A percentile compares a stretch with the other conserved stretches of the same genome.
Conservation (phyloP, 768 basidiomycete species). For the Amanita rubescens region DNA sequence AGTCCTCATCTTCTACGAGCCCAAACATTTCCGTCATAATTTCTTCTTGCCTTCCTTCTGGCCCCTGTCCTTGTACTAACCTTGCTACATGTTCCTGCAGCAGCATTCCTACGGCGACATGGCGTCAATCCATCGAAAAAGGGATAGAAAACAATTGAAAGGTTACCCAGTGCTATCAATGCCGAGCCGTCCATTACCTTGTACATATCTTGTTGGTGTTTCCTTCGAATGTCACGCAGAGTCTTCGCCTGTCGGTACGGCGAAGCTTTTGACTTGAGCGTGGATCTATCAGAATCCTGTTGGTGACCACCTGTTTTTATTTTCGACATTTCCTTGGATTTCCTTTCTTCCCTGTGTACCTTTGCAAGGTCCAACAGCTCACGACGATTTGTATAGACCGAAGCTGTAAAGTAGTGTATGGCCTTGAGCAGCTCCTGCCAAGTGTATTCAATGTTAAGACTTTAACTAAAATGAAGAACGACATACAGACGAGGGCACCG, state of each 20-base stretch:
- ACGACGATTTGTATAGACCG: slow-evolving; percentile 55
- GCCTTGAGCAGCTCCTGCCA: slow-evolving; percentile 42
- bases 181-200: slow-evolving; percentile 67
- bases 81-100: slow-evolving; percentile 57
- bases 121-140: not conserved
- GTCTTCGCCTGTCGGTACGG: not conserved
- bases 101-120: slow-evolving; percentile 51
- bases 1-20: slow-evolving; percentile 4
- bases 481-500: slow-evolving; percentile 45
- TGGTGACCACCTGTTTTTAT: not conserved
- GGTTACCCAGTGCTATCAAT: slow-evolving; percentile 61
- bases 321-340: slow-evolving; percentile 33
- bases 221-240: slow-evolving; percentile 10
- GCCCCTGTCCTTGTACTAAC: slow-evolving; percentile 31
- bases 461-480: slow-evolving; percentile 6
- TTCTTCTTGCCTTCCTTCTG: slow-evolving; percentile 38
- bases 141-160: not conserved
- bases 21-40: slow-evolving; percentile 16
- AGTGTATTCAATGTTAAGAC: slow-evolving; percentile 5
- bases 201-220: slow-evolving; percentile 58
- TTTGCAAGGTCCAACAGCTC: slow-evolving; percentile 29
- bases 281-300: not conserved
- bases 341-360: slow-evolving; percentile 39
- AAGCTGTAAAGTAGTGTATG: slow-evolving; percentile 38
- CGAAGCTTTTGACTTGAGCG: not conserved